A percentile compares a stretch with the other conserved stretches of the same genome.
These are phyloP conservation scores for Domatiomyces globalis DNA, from an alignment of 2,329 filamentous ascomycete species.

Conservation along the genomic window DNA sequence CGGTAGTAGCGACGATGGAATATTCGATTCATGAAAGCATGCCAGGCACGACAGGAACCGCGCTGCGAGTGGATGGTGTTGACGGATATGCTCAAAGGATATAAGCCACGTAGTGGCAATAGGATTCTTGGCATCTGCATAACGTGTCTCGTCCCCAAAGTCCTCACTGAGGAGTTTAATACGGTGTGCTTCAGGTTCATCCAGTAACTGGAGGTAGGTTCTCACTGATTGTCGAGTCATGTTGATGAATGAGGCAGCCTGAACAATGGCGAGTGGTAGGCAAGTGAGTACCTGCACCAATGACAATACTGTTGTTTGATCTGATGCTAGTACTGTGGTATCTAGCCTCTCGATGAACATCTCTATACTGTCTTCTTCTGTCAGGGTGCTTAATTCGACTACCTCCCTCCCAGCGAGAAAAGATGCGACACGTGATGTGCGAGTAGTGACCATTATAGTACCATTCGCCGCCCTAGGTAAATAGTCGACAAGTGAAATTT, in stretches of 20 bases:
- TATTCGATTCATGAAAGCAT: conserved; percentile 21
- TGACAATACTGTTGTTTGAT: conserved; percentile 9
- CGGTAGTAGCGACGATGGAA: conserved; percentile 23
- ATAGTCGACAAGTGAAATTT: conserved; percentile 4
- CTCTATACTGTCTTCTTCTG: conserved; percentile 3
- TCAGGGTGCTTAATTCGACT: conserved; percentile 4
- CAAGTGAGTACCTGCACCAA: conserved; percentile 8
- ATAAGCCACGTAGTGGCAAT: conserved; percentile 27
- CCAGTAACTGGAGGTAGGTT: conserved; percentile 11
- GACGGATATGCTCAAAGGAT: conserved; percentile 24
- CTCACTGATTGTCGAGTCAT: conserved; percentile 13
- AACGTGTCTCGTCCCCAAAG: conserved; percentile 20
- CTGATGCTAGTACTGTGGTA: neutral
- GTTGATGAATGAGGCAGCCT: conserved; percentile 22
- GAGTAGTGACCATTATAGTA: conserved; percentile 18
- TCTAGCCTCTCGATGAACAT: conserved; percentile 5
- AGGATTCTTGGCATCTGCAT: conserved; percentile 20
- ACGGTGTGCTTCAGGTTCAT: conserved; percentile 14
- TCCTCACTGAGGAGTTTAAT: conserved; percentile 21
- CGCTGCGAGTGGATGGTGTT: conserved; percentile 20
- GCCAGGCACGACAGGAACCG: conserved; percentile 24
- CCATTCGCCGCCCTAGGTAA: conserved; percentile 11
- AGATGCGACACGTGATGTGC: neutral
- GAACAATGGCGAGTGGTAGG: conserved; percentile 23
- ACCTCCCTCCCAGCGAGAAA: conserved; percentile 1